These are phyloP conservation scores for Eimeria praecox DNA, from an alignment of 169 alveolate species.

Conservation along the genomic window DNA sequence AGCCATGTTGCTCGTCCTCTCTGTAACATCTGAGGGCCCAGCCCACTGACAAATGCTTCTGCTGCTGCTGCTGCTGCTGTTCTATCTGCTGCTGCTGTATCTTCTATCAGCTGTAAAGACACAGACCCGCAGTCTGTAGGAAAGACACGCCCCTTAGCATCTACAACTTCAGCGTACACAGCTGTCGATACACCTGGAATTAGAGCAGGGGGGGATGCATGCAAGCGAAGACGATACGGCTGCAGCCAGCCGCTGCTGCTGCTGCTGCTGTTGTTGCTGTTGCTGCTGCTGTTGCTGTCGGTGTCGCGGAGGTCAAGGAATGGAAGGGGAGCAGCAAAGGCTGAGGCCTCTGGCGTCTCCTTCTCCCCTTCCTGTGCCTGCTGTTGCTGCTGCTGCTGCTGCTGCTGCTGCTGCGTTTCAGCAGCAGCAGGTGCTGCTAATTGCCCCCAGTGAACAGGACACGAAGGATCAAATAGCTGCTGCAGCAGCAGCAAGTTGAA, in stretches of 20 bases:
- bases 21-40: conserved; percentile 24
- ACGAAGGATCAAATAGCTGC: background rate
- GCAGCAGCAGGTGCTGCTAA: no score
- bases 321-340: no score
- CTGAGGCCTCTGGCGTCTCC: background rate
- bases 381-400: conserved; percentile 23
- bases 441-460: conserved; percentile 31
- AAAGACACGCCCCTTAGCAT: background rate
- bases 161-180: conserved; percentile 3
- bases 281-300: conserved; percentile 14
- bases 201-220: background rate
- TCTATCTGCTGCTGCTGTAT: conserved; percentile 19
- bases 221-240: conserved; percentile 38
- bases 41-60: background rate
- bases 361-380: background rate
- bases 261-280: conserved; percentile 31
- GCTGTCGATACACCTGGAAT: conserved; percentile 9
- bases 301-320: background rate
- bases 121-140: conserved; percentile 66
- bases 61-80: conserved; percentile 48
- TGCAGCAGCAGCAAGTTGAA: conserved; percentile 19
- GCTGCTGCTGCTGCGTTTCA: conserved; percentile 48
- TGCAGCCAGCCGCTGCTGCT: background rate
- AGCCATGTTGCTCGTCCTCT: conserved; percentile 21
- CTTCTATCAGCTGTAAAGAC: conserved; percentile 9